These are phyloP conservation scores for Dothistroma septosporum DNA, from an alignment of 2,329 filamentous ascomycete genomes.

Conservation along the genomic window DNA sequence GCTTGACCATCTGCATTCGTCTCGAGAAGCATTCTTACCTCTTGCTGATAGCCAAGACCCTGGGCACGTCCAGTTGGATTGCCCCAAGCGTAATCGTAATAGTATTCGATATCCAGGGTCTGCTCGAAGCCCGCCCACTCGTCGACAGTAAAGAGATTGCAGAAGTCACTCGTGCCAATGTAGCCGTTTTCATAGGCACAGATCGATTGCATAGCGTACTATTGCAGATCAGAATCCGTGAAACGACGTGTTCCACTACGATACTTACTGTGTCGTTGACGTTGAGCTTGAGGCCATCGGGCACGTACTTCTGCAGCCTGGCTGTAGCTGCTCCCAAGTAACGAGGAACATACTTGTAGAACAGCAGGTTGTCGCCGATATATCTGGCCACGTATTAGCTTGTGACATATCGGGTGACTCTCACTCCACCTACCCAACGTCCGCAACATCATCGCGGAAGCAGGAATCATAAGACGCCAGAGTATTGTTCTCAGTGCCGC, in stretches of 20 bases:
- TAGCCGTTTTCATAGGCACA: conserved; percentile 54
- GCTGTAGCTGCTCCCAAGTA: conserved; percentile 46
- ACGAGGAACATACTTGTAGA: conserved; percentile 43
- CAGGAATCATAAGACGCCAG: conserved; percentile 52
- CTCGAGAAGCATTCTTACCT: conserved; percentile 22
- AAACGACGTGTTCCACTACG: background rate
- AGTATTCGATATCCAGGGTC: conserved; percentile 52
- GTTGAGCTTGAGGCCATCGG: conserved; percentile 47
- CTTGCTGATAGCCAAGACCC: conserved; percentile 52
- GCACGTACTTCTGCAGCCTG: conserved; percentile 47
- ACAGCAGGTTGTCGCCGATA: conserved; percentile 41
- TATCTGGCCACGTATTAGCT: conserved; percentile 25
- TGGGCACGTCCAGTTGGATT: conserved; percentile 51
- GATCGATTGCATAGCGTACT: conserved; percentile 46
- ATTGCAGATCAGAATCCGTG: background rate
- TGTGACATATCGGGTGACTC: conserved; percentile 14
- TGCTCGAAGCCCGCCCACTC: conserved; percentile 55
- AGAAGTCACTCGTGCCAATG: conserved; percentile 51
- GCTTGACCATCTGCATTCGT: background rate
- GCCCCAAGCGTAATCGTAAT: conserved; percentile 40
- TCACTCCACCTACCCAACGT: conserved; percentile 1
- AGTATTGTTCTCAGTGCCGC: conserved; percentile 47
- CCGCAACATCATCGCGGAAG: conserved; percentile 38
- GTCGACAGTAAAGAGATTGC: conserved; percentile 50
- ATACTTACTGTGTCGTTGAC: conserved; percentile 35